phyloP scores from a whole-genome alignment of 228 moss, liverwort and hornwort genomes.

The Sphagnum magellanicum region DNA sequence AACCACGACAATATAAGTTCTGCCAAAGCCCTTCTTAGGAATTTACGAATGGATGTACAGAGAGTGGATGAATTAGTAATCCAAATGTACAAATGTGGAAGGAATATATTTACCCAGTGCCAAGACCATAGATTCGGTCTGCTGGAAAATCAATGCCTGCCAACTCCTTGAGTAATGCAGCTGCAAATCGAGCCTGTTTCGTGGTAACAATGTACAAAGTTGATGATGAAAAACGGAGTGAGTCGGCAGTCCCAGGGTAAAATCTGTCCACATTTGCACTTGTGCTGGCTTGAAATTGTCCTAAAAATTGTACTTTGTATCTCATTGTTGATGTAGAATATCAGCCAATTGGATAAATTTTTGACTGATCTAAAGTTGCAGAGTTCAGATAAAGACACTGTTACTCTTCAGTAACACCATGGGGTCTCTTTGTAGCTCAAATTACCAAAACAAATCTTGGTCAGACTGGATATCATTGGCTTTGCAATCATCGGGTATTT shows the following conservation, averaged over 20 bases:
- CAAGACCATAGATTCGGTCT: conserved; percentile 85
- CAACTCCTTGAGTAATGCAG: conserved; percentile 76
- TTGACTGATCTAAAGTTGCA: too few species aligned
- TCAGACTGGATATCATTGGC: too few species aligned
- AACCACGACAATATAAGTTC: conserved; percentile 1
- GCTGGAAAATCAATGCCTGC: conserved; percentile 74
- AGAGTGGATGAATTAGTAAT: background rate
- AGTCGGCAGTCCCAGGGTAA: conserved; percentile 81
- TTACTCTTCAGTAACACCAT: too few species aligned
- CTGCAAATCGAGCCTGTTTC: conserved; percentile 86
- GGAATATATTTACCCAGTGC: conserved; percentile 65
- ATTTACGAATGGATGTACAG: background rate
- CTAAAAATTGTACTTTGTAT: too few species aligned
- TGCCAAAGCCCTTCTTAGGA: background rate
- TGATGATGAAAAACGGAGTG: conserved; percentile 70
- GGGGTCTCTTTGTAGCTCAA: too few species aligned
- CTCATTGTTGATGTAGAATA: too few species aligned
- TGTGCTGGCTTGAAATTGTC: background rate
- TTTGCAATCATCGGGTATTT: too few species aligned
- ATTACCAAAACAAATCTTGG: too few species aligned
- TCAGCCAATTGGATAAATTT: too few species aligned
- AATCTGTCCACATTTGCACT: conserved; percentile 34
- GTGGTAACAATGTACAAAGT: conserved; percentile 88
- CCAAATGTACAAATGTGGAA: too few species aligned
- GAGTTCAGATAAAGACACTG: too few species aligned